Percentiles rank a stretch among this genome's conserved stretches.
Evolutionary conservation across 176 grass and related monocot genomes (phyloP).

Genomic region (Bonia amplexicaulis): DNA sequence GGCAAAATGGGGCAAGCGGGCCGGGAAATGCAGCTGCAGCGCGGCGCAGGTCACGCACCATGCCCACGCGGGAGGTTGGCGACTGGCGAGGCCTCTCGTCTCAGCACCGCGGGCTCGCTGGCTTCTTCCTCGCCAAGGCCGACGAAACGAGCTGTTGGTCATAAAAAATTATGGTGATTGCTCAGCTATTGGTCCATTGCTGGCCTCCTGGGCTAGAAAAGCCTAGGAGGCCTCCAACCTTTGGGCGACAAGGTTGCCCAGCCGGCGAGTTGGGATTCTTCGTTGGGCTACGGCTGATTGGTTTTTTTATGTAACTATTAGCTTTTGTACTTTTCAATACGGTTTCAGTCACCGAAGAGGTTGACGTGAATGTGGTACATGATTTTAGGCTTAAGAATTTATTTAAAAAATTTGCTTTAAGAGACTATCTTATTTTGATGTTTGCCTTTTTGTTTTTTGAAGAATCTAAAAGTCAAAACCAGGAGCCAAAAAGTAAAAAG

Average conservation of each 20-base stretch:
- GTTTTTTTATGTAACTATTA: too few species aligned
- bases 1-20: background rate
- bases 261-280: too few species aligned
- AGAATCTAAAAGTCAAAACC: too few species aligned
- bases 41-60: too few species aligned
- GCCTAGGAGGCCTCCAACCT: background rate
- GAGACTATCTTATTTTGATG: too few species aligned
- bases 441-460: too few species aligned
- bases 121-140: background rate
- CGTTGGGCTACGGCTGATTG: too few species aligned
- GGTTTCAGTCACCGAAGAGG: accelerated
- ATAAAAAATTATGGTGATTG: background rate
- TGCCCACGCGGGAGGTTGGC: background rate
- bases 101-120: background rate
- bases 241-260: background rate
- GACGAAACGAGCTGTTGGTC: background rate
- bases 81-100: background rate
- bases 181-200: background rate
- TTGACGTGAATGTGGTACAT: too few species aligned
- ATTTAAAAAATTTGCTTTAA: too few species aligned
- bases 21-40: background rate
- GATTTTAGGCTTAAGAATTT: too few species aligned
- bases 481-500: too few species aligned
- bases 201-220: background rate
- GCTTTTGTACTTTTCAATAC: too few species aligned